Base-by-base conservation (phyloP, 2,329 filamentous ascomycete species). In the Sarocladium kiliense region DNA sequence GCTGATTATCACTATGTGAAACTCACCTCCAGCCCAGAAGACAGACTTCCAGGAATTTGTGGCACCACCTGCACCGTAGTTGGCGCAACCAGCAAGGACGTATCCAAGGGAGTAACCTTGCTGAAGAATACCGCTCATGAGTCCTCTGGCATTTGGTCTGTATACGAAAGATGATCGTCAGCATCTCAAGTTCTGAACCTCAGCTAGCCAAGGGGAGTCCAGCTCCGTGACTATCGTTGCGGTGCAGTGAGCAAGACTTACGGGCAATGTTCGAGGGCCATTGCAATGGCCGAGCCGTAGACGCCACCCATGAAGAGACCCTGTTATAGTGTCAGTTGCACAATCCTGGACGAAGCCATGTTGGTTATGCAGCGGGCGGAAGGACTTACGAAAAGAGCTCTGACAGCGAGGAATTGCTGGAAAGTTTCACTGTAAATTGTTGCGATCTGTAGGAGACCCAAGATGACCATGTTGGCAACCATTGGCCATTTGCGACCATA, bases 21-120 rank as follows among this genome's bases (percentile, higher is more conserved):
- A 55, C 70, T 61, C 68, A 72, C 72, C 74, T 58, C 74, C 88
- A 58, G 87, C 81, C 85, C 86, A 91, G 67, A 89, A 90, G 44
- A 90, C 82, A 0, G 76, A 87, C 74, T 90, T 91, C 87, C 87
- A 92, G 42, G 78, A 81, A 2, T 87, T 75, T 1, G 73, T 74
- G 3, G 62, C 73, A 11, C 80, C 86, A 30, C 88, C 87, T 16
- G 91, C 86, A 50, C 86, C 87, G 39, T 91, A 80, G 60, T 88
- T 91, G 63, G 82, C 84, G 64, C 84, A 87, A 2, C 88, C 88
- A 5, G 89, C 89, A 59, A 91, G 77, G 39, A 94, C 83, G 64
- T 93, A 93, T 30, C 89, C 89, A 59, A 91, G 80, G 0, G 87
- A 87, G 66, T 91, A 92, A 2, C 89, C 90, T 68, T 91, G 88